Evolutionary conservation across 1,284 basidiomycete species (phyloP), one percentile per base, ranked within the genome.

Genomic region (Apiotrichum sp.): DNA sequence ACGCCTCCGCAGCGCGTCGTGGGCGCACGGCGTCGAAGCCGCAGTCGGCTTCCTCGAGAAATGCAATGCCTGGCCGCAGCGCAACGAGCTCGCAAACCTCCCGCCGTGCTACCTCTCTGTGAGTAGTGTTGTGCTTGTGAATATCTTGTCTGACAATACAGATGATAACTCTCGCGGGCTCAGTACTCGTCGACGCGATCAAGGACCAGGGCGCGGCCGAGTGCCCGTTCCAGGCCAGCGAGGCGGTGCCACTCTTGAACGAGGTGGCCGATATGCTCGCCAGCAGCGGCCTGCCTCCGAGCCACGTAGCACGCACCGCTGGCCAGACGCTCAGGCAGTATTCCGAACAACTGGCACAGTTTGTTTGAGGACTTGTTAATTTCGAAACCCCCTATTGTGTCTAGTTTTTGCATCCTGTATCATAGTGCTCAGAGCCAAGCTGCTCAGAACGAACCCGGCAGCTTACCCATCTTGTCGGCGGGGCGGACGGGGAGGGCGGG

Each of bases 91-190:
- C 13, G 55, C 59, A 6, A 64, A 66, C 50, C 56, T 73, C 9
- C 65, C 66, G 3, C 65, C 66, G 29, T 63, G 63, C 13, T 69
- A 69, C 42, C 57, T 68, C 16, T 48, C 55, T 3, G 66, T 69
- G 36, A 62, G 66, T 49, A 22, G 39, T 51, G 44, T 9, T 7
- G 2, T 3, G 13, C 11, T 11, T 34, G 8, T 7, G 32, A 4
- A 31, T 3, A 33, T 14, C 11, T 34, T n/a, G 13, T 10, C 35
- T 54, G 34, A 43, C 50, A 13, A 16, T 31, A 13, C 48, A 66
- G 62, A 66, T 66, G 65, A 64, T 61, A 9, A 52, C 57, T 0
- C 47, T 62, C 3, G 62, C 64, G 2, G 62, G 57, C 41, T 53
- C 43, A 3, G 59, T 61, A 3, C 53, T 61, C 34, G 54, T 61